phyloP scores from a whole-genome alignment of 2,329 filamentous ascomycete genomes.

The Talaromyces sp. region DNA sequence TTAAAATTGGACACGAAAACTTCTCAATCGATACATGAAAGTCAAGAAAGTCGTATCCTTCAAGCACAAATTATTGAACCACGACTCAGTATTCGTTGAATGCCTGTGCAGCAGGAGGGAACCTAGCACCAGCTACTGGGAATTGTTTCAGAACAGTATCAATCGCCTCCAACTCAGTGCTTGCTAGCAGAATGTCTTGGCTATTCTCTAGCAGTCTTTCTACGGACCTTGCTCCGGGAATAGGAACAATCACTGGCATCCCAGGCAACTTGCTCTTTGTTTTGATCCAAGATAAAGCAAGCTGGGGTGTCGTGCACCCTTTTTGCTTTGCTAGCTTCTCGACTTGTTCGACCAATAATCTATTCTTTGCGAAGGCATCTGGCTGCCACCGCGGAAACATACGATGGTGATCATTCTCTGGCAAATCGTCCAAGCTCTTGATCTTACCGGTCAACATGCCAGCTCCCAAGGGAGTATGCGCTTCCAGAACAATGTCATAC shows the following conservation, averaged over 20 bases:
- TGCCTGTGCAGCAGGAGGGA: constrained; percentile 2
- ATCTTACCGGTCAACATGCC: constrained; percentile 53
- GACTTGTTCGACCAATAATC: constrained; percentile 45
- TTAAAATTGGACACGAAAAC: constrained; percentile 6
- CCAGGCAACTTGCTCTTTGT: constrained; percentile 30
- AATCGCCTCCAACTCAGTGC: constrained; percentile 30
- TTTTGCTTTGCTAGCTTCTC: constrained; percentile 41
- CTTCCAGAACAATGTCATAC: constrained; percentile 54
- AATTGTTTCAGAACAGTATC: neutral
- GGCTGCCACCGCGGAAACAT: constrained; percentile 47
- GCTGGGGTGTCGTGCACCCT: constrained; percentile 40
- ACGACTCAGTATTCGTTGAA: constrained; percentile 5
- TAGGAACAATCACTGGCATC: constrained; percentile 30
- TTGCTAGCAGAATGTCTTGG: constrained; percentile 36
- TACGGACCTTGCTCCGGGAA: constrained; percentile 36
- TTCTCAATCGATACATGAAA: constrained; percentile 6
- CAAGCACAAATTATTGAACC: neutral
- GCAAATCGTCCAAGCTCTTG: constrained; percentile 43
- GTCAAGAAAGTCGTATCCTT: neutral
- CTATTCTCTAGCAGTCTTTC: constrained; percentile 39
- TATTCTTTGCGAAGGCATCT: constrained; percentile 48
- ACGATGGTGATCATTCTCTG: constrained; percentile 43
- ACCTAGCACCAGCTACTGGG: constrained; percentile 7
- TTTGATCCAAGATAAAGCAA: constrained; percentile 47
- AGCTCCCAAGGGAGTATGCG: constrained; percentile 57